Evolutionary conservation across 1,284 basidiomycete genomes (phyloP), one percentile per base, ranked within the genome.

Genomic region (Rhodotorula mucilaginosa): DNA sequence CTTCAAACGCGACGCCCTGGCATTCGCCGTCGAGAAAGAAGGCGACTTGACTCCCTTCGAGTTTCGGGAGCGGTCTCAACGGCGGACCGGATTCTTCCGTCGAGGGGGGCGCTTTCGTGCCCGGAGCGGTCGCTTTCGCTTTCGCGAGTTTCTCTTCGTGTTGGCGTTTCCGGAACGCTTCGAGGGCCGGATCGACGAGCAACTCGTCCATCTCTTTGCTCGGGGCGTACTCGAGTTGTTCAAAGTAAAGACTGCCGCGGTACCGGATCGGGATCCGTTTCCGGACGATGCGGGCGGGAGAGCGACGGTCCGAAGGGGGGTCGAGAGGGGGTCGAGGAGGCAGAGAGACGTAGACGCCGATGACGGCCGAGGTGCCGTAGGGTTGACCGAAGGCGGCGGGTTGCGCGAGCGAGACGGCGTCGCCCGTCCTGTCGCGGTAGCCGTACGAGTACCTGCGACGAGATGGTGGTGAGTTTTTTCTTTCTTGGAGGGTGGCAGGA

Each of bases 181-280:
- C 90, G 52, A 83, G 83, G 48, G 83, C 82, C 7, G 84, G 12
- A 65, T 77, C 49, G 80, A 79, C 18, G 73, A 84, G 83, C 31
- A 85, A 79, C 54, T 80, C 85, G 39, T 88, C 86, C 97, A 99
- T 99, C 83, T 99, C 97, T 80, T 95, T 96, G n/a, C 87, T 88
- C 69, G 89, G 87, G 2, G 89, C 83, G 80, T 97, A 98, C 81
- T 99, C 96, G 75, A 93, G 85, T 74, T 89, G 89, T 82, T 99
- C 97, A 80, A 97, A 98, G 80, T 97, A 96, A 73, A 93, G 89
- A 81, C 96, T 93, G n/a, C 91, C 92, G 81, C 95, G 95, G 83
- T 93, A 93, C 69, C 92, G 90, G 79, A 99, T 96, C 3, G 95
- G 88, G 67, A 95, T 90, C 64, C 94, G 89, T 80, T 92, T 90